These are phyloP conservation scores for Rutstroemia sp. DNA, from an alignment of 2,329 filamentous ascomycete species.

Conservation along the genomic window DNA sequence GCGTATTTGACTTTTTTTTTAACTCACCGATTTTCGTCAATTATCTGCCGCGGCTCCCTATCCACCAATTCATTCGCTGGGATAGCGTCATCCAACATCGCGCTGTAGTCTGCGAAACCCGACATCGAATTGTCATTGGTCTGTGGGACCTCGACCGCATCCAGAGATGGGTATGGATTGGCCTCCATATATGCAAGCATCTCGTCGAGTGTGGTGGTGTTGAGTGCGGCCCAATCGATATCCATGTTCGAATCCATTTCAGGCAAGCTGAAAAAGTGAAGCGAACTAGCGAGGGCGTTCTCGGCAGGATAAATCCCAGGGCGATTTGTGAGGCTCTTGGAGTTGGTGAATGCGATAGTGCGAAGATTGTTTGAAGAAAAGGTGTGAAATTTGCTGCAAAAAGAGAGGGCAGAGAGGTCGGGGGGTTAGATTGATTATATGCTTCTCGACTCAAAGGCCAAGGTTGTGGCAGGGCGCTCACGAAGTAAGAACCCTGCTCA, in stretches of 20 bases:
- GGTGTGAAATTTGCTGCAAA: background rate
- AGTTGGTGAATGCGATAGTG: background rate
- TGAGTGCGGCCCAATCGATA: slow-evolving; percentile 5
- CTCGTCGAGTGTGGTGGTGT: slow-evolving; percentile 3
- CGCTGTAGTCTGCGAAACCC: background rate
- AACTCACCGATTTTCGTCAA: slow-evolving; percentile 10
- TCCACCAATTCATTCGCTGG: slow-evolving; percentile 7
- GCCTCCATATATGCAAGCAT: slow-evolving; percentile 8
- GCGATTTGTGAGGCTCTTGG: slow-evolving; percentile 4
- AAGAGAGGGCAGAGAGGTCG: background rate
- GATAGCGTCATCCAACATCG: slow-evolving; percentile 9
- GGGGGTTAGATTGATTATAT: slow-evolving; percentile 7
- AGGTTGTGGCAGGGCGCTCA: background rate
- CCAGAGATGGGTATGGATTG: background rate
- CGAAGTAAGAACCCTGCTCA: background rate
- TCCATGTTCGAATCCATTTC: slow-evolving; percentile 7
- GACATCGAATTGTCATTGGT: background rate
- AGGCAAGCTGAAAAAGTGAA: slow-evolving; percentile 5
- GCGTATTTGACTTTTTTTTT: slow-evolving; percentile 14
- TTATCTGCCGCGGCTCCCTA: background rate
- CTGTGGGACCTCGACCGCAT: background rate
- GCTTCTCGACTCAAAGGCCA: background rate
- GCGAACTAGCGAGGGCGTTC: slow-evolving; percentile 14
- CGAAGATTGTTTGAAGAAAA: background rate
- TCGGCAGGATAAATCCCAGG: background rate